Base-by-base conservation (phyloP, 225 moss, liverwort and hornwort species). In the Neckera pumila region DNA sequence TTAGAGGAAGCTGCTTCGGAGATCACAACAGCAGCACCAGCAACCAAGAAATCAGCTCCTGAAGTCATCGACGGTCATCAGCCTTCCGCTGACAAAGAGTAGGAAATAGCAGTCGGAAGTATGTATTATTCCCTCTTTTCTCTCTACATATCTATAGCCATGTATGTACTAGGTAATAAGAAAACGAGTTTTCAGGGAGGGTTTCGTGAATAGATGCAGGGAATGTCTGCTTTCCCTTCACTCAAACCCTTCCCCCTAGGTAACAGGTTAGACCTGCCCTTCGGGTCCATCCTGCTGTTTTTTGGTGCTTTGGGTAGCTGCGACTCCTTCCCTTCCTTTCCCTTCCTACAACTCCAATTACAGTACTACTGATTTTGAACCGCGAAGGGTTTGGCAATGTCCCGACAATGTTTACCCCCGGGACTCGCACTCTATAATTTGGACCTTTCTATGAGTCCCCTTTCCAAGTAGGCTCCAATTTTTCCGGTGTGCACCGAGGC, bases 161-260 rank as follows among this genome's bases (percentile, higher is more conserved):
- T 90, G 89, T 90, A 93, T 65, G 88, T 93, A 90, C 92, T 89
- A 89, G 90, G 79, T 89, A 89, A 89, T 89, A 93, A 91, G 89
- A 93, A 93, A 89, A 84, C 77, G 79, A 92, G 88, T 90, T 85
- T 89, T 89, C 82, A 90, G 93, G 92, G 93, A 93, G 94, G 91
- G 91, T 92, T 88, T 88, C 89, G 92, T 94, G 94, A 94, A 93
- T 85, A 81, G 93, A 87, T 80, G 94, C 93, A 93, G 89, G 86
- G 17, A 91, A 90, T 88, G 86, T 86, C 89, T 94, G 94, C 92
- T 73, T 91, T 88, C 90, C 90, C 30, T 93, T 94, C 94, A 94
- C 94, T 82, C 73, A 91, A 49, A 85, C 66, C 83, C 85, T 89
- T 89, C 83, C 72, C 86, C 90, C 91, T 87, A 92, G 90, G 90